Conservation (phyloP, 2,329 filamentous ascomycete species). For the Claviceps arundinis region DNA sequence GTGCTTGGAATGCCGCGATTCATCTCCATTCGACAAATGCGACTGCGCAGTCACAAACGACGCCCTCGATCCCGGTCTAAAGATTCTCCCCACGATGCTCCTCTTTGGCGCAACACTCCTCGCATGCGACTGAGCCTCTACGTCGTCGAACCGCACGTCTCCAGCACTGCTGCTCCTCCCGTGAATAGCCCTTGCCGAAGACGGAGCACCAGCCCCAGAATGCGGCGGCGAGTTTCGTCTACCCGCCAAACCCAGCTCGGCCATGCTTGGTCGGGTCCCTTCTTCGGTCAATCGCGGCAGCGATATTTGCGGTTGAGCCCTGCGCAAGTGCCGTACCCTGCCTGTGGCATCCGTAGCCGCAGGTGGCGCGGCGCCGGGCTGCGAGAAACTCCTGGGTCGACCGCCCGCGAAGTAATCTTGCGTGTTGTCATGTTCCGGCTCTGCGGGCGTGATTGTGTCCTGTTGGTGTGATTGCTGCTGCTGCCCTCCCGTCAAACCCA, state of each 20-base stretch:
- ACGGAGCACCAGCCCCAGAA: conserved; percentile 11
- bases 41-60: not conserved
- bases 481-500: conserved; percentile 1
- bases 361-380: conserved; percentile 16
- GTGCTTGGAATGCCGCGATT: not conserved
- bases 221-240: conserved; percentile 10
- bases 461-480: not conserved
- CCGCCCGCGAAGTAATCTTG: not conserved
- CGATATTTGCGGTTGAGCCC: conserved; percentile 19
- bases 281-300: conserved; percentile 28
- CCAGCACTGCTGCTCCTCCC: conserved; percentile 2
- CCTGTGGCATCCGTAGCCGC: conserved; percentile 9
- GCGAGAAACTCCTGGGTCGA: conserved; percentile 23
- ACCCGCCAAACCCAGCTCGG: conserved; percentile 17
- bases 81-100: conserved; percentile 4
- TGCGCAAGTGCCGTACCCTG: conserved; percentile 16
- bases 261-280: conserved; percentile 21
- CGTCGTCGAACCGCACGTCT: not conserved
- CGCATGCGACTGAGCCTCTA: not conserved
- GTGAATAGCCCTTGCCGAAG: conserved; percentile 10
- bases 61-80: conserved; percentile 3
- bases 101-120: conserved; percentile 1
- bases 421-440: not conserved
- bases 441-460: not conserved
- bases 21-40: conserved; percentile 1